These are phyloP conservation scores for Xylaria sp. DNA, from an alignment of 2,329 filamentous ascomycete genomes.

Conservation along the genomic window DNA sequence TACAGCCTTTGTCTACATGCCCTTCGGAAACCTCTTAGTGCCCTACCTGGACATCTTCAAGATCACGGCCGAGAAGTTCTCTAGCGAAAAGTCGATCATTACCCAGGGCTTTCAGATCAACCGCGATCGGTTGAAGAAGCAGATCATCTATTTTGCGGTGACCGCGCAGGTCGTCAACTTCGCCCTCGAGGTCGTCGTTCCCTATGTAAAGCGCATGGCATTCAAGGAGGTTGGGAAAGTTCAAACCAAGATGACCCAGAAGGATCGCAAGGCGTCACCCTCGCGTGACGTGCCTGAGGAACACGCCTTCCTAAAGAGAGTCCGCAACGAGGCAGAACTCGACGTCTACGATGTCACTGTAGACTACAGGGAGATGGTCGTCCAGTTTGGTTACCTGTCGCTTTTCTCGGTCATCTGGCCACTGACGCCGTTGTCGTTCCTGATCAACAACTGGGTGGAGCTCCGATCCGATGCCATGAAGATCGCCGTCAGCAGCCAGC, in stretches of 20 bases:
- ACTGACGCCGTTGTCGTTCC: slow-evolving; percentile 83
- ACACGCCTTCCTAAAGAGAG: slow-evolving; percentile 74
- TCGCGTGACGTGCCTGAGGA: slow-evolving; percentile 75
- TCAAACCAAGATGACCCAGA: slow-evolving; percentile 61
- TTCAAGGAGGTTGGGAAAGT: slow-evolving; percentile 80
- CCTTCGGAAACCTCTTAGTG: slow-evolving; percentile 81
- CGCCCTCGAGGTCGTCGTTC: slow-evolving; percentile 80
- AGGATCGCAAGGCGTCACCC: slow-evolving; percentile 48
- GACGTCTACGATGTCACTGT: slow-evolving; percentile 85
- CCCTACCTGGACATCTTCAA: slow-evolving; percentile 86
- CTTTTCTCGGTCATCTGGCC: slow-evolving; percentile 96
- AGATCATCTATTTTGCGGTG: slow-evolving; percentile 95
- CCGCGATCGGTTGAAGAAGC: slow-evolving; percentile 78
- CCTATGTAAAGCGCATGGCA: slow-evolving; percentile 78
- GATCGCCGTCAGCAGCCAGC: slow-evolving; percentile 85
- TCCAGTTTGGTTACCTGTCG: slow-evolving; percentile 82
- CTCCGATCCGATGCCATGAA: slow-evolving; percentile 92
- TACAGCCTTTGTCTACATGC: slow-evolving; percentile 92
- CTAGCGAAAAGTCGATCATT: slow-evolving; percentile 71
- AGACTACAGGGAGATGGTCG: slow-evolving; percentile 91
- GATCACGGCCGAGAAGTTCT: slow-evolving; percentile 72
- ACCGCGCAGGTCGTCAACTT: slow-evolving; percentile 92
- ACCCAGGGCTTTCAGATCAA: slow-evolving; percentile 77
- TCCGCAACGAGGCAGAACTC: slow-evolving; percentile 81
- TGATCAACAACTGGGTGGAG: slow-evolving; percentile 96